Percentiles rank a stretch among this genome's conserved stretches.
phyloP scores from a whole-genome alignment of 2,329 filamentous ascomycete species.

The Neurospora sp. region DNA sequence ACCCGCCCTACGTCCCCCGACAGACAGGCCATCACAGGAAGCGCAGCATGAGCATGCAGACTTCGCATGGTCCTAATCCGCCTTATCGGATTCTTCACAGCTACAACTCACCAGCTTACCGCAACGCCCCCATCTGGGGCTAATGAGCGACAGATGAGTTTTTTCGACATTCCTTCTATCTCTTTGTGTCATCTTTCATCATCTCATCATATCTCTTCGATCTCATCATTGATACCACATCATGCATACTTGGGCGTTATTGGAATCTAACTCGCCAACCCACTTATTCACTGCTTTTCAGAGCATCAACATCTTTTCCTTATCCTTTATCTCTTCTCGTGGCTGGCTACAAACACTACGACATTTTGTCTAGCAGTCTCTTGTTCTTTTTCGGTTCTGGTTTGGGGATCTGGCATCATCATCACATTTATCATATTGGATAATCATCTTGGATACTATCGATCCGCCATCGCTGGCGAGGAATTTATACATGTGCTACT shows the following conservation, averaged over 20 bases:
- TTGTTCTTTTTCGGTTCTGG: not conserved
- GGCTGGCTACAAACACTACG: not conserved
- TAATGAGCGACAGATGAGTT: conserved; percentile 16
- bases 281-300: not conserved
- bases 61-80: conserved; percentile 11
- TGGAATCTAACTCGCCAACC: not conserved
- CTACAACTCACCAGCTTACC: conserved; percentile 49
- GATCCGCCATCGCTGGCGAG: not conserved
- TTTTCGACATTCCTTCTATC: not conserved
- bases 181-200: not conserved
- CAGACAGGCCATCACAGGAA: conserved; percentile 26
- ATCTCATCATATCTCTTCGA: not conserved
- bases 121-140: conserved; percentile 46
- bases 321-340: not conserved
- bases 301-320: not conserved
- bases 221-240: not conserved
- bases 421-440: not conserved
- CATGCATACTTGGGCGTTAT: not conserved
- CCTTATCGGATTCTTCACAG: conserved; percentile 47
- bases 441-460: not conserved
- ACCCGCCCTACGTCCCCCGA: conserved; percentile 25
- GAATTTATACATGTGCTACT: not conserved
- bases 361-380: not conserved
- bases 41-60: conserved; percentile 25
- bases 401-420: not conserved